A percentile compares a stretch with the other conserved stretches of the same genome.
These are phyloP conservation scores for Conticribra weissflogii DNA, from an alignment of 108 stramenopile species.

Conservation along the genomic window DNA sequence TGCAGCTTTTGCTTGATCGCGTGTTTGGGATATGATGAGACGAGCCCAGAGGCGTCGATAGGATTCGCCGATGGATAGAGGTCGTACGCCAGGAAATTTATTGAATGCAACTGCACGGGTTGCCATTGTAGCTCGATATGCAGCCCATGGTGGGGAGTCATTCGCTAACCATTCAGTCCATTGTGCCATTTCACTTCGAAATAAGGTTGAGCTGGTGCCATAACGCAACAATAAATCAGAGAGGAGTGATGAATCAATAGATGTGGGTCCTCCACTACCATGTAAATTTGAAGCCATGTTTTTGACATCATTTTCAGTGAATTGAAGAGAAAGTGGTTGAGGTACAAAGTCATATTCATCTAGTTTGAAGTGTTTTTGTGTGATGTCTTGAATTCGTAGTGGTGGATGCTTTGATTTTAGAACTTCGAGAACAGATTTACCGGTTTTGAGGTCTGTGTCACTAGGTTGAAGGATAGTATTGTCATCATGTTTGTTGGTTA, in stretches of 20 bases:
- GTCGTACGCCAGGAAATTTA: conserved; percentile 49
- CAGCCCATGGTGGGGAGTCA: conserved; percentile 15
- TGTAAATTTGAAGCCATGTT: neutral
- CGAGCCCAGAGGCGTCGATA: conserved; percentile 32
- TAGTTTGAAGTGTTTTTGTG: too few species aligned
- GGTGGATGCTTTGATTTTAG: too few species aligned
- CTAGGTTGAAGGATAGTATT: too few species aligned
- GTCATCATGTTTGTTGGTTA: too few species aligned
- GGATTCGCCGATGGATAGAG: conserved; percentile 38
- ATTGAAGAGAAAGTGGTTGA: too few species aligned
- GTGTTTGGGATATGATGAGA: neutral
- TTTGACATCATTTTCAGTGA: too few species aligned
- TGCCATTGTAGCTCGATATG: conserved; percentile 21
- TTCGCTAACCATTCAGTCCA: conserved; percentile 14
- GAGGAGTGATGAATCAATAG: neutral
- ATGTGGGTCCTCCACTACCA: neutral
- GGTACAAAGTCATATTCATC: too few species aligned
- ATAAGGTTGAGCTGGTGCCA: neutral
- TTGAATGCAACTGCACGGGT: conserved; percentile 41
- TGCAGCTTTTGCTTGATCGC: conserved; percentile 15
- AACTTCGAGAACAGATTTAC: too few species aligned
- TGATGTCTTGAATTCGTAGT: too few species aligned
- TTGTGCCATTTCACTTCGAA: conserved; percentile 5
- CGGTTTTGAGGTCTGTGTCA: too few species aligned
- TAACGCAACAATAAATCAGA: neutral